Base-by-base conservation (phyloP, 805 yeast genomes). In the Starmerella scarabaei region DNA sequence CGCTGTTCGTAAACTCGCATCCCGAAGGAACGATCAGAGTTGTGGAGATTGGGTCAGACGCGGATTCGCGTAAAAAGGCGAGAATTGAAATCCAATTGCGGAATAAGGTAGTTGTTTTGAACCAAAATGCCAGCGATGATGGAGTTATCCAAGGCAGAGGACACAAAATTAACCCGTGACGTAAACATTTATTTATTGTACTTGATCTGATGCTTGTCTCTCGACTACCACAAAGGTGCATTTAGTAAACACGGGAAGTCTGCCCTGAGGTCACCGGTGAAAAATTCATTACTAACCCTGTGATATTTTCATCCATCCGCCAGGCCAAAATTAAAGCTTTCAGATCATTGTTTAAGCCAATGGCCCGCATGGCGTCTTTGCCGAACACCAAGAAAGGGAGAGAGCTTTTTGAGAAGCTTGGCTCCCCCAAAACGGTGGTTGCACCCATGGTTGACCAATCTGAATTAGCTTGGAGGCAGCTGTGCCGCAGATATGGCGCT, bases 401-500 rank as follows among this genome's bases (percentile, higher is more conserved):
- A 44, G 74, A 71, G 35, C 68, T 91, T 1, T 88, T 64, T 56
- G 69, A 80, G 33, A 60, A 71, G 12, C 64, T 88, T 14, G 91
- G 91, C 0, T 53, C 62, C 18, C 98, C 98, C 2, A 72, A 67
- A 36, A 82, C 80, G 48, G 77, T 91, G 20, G 91, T 91, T 17
- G 98, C 97, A 3, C 99, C 99, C 1, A 88, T 91, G 96, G 99
- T 91, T 16, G 99, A 91, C 59, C 96, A 85, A 50, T 77, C 88
- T 3, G 99, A 91, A 55, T 67, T 91, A 16, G 97, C 94, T 2
- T 91, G 97, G 97, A 68, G 99, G 48, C 70, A 82, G 15, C 64
- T 91, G 14, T 80, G 93, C 3, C 69, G 97, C 41, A 67, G 70
- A 43, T 79, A 86, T 53, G 99, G 99, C 3, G 97, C 98, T 0